Conservation (phyloP, 129 eudicot genomes). For the Deinandra increscens region DNA sequence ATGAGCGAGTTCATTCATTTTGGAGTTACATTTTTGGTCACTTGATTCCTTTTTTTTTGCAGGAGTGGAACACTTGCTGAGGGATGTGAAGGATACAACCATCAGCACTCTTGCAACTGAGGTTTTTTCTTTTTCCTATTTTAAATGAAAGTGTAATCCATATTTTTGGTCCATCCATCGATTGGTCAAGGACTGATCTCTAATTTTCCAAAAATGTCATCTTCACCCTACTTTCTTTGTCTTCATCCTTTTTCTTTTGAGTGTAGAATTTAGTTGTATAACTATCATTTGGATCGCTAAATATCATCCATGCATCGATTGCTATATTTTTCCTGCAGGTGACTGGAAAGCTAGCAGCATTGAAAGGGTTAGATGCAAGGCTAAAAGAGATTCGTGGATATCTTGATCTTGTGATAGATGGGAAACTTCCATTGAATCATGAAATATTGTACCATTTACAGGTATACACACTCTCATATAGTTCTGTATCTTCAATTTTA, state of each 20-base stretch:
- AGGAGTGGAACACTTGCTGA: conserved; percentile 98
- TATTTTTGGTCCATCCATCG: not conserved
- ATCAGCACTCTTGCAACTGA: conserved; percentile 98
- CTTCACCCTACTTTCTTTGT: not conserved
- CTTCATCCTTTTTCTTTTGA: not conserved
- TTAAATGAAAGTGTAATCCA: not conserved
- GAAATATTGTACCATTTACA: conserved; percentile 92
- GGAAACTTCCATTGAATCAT: conserved; percentile 85
- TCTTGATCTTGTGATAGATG: conserved; percentile 84
- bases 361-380: conserved; percentile 93
- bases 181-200: not conserved
- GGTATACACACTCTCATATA: conserved; percentile 34
- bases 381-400: conserved; percentile 85
- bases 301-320: not conserved
- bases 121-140: conserved; percentile 33
- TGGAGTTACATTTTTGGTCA: not conserved
- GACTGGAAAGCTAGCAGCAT: conserved; percentile 91
- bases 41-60: conserved; percentile 17
- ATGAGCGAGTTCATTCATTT: not conserved
- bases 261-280: not conserved
- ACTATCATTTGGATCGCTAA: not conserved
- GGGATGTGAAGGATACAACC: conserved; percentile 98
- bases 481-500: not conserved
- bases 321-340: conserved; percentile 42
- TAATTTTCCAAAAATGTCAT: not conserved